Evolutionary conservation across 2,329 filamentous ascomycete species (phyloP).

Genomic region (Zymoseptoria tritici): DNA sequence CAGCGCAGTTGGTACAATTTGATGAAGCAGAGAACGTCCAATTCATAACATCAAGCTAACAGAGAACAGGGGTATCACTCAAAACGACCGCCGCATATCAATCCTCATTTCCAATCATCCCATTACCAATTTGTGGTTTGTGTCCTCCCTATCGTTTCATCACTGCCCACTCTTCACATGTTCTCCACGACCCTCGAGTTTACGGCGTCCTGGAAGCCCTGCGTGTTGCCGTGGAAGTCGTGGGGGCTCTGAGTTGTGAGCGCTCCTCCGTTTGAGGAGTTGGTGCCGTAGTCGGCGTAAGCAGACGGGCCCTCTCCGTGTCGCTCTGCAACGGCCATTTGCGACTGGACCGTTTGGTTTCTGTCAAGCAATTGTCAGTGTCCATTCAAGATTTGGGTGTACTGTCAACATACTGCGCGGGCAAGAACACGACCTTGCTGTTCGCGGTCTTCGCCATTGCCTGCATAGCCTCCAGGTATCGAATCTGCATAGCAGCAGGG

Average conservation of each 20-base stretch:
- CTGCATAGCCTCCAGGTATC: conserved; percentile 98
- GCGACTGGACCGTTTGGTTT: conserved; percentile 50
- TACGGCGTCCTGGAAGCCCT: conserved; percentile 66
- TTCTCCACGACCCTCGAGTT: conserved; percentile 78
- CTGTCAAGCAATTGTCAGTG: background rate
- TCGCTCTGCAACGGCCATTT: conserved; percentile 43
- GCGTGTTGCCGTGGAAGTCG: conserved; percentile 34
- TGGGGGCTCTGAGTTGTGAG: conserved; percentile 11
- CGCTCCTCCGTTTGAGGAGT: conserved; percentile 8
- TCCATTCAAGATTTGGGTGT: background rate
- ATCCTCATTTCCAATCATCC: background rate
- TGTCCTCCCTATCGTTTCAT: background rate
- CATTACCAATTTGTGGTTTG: background rate
- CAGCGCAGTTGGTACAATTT: background rate
- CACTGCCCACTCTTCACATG: conserved; percentile 51
- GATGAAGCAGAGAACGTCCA: background rate
- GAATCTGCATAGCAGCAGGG: conserved; percentile 95
- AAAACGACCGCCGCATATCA: background rate
- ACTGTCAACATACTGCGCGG: conserved; percentile 36
- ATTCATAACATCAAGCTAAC: background rate
- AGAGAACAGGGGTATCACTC: background rate
- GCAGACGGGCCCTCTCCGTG: conserved; percentile 51
- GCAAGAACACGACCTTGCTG: conserved; percentile 79
- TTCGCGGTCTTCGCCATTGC: conserved; percentile 93
- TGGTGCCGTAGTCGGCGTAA: conserved; percentile 30